Evolutionary conservation across 2,329 filamentous ascomycete species (phyloP), one percentile per base, ranked within the genome.

Genomic region (Hypoxylon sp.): DNA sequence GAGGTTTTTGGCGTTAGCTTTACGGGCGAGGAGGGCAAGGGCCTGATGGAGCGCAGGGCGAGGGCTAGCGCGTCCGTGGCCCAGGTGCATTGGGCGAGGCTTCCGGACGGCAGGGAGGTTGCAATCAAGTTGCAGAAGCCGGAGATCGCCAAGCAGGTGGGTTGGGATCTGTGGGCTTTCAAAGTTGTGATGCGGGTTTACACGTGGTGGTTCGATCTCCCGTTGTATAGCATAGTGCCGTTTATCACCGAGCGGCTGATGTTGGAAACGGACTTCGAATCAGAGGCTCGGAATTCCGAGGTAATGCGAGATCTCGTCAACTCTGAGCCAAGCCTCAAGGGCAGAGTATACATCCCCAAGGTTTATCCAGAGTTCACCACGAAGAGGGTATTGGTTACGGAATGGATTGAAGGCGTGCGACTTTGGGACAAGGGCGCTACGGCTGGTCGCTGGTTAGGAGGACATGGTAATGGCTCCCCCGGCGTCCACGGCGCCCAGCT

Each of bases 81-180:
- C 1, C 95, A 98, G 79, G 95, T 99, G 1, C 95, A 98, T 76
- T 97, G 94, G 93, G 95, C 95, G 6, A 84, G 90, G 63, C 78
- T 98, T 59, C 79, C 87, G 2, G 94, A 98, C 79, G 95, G 95
- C 0, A 85, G 93, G 49, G 94, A 97, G 81, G 91, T 98, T 20
- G 95, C 95, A 1, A 87, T 99, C 75, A 99, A 99, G 81, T 89
- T 99, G 4, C 95, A 99, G 82, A 99, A 98, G 81, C 87, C 90
- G 52, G 94, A 97, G 82, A 98, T 99, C 75, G 89, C 87, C 19
- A 89, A 90, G 74, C 95, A 98, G 79, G 91, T 97, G 37, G 88
- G 89, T 4, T 97, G 93, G 93, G 95, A 99, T 82, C 77, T 99
- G 54, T 97, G 93, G 93, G 90, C 94, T 2, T 97, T 97, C 82